A percentile compares a stretch with the other conserved stretches of the same genome.
These are phyloP conservation scores for Aspergillus cejpii DNA, from an alignment of 2,329 filamentous ascomycete species.

Conservation along the genomic window DNA sequence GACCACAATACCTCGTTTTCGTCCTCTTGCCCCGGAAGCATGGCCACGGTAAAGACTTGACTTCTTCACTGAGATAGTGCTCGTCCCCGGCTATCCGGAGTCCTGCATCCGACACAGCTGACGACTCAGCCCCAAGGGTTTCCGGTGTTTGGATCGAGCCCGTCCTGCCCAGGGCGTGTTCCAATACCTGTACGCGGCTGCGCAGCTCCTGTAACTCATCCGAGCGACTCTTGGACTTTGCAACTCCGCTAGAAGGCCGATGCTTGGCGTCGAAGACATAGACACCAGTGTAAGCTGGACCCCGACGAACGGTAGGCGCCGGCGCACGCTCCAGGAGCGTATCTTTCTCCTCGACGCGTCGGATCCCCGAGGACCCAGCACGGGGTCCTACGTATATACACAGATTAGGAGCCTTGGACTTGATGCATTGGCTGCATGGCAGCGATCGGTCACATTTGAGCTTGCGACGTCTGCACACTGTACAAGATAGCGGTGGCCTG, in stretches of 20 bases:
- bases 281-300: slow-evolving; percentile 19
- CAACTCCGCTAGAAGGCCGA: slow-evolving; percentile 17
- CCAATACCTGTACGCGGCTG: slow-evolving; percentile 23
- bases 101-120: slow-evolving; percentile 11
- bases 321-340: slow-evolving; percentile 6
- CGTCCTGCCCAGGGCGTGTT: slow-evolving; percentile 22
- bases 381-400: slow-evolving; percentile 47
- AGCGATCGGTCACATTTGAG: slow-evolving; percentile 69
- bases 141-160: slow-evolving; percentile 23
- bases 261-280: slow-evolving; percentile 33
- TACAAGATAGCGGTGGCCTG: slow-evolving; percentile 61
- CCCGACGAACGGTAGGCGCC: slow-evolving; percentile 10
- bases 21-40: slow-evolving; percentile 29
- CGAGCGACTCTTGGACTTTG: slow-evolving; percentile 18
- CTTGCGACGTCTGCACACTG: slow-evolving; percentile 67
- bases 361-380: slow-evolving; percentile 7
- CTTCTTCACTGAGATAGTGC: slow-evolving; percentile 21
- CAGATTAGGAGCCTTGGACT: slow-evolving; percentile 45
- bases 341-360: slow-evolving; percentile 1
- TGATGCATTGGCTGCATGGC: slow-evolving; percentile 59
- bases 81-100: slow-evolving; percentile 10
- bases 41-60: slow-evolving; percentile 22
- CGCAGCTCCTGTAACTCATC: slow-evolving; percentile 30
- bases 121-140: slow-evolving; percentile 16
- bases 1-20: slow-evolving; percentile 28